Conservation (phyloP, 1,139 yeast genomes). For the Diutina pseudorugosa region DNA sequence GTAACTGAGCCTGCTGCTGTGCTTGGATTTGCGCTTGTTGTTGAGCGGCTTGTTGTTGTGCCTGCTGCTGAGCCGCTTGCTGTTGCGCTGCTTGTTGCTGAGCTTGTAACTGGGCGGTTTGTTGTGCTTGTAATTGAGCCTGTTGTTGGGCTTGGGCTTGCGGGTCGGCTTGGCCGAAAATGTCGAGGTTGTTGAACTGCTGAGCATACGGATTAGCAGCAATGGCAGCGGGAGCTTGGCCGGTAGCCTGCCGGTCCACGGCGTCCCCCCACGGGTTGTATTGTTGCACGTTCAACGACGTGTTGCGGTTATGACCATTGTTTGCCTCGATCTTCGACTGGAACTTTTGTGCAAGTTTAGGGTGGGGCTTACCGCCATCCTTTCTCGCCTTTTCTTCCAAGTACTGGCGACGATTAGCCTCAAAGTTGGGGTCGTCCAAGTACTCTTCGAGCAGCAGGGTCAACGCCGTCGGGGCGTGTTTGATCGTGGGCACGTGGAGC, state of each 20-base stretch:
- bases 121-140: conserved; percentile 6
- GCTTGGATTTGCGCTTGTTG: conserved; percentile 6
- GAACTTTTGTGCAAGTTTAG: background rate
- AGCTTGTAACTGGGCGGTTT: conserved; percentile 8
- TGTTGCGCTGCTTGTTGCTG: conserved; percentile 8
- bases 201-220: background rate
- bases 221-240: background rate
- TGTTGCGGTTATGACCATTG: conserved; percentile 10
- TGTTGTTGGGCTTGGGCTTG: background rate
- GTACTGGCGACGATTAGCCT: conserved; percentile 65
- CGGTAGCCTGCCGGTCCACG: background rate
- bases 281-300: conserved; percentile 28
- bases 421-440: conserved; percentile 76
- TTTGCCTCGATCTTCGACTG: background rate
- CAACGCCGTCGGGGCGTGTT: conserved; percentile 93
- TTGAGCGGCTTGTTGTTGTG: conserved; percentile 5
- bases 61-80: background rate
- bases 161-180: background rate
- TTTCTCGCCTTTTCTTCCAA: conserved; percentile 39
- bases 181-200: background rate
- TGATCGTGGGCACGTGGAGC: conserved; percentile 86
- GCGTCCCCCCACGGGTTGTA: conserved; percentile 28
- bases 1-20: conserved; percentile 6
- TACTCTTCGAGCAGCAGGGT: conserved; percentile 83
- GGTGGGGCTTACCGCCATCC: background rate